phyloP scores from a whole-genome alignment of 345 rosid species.

The Lepidium didymum region DNA sequence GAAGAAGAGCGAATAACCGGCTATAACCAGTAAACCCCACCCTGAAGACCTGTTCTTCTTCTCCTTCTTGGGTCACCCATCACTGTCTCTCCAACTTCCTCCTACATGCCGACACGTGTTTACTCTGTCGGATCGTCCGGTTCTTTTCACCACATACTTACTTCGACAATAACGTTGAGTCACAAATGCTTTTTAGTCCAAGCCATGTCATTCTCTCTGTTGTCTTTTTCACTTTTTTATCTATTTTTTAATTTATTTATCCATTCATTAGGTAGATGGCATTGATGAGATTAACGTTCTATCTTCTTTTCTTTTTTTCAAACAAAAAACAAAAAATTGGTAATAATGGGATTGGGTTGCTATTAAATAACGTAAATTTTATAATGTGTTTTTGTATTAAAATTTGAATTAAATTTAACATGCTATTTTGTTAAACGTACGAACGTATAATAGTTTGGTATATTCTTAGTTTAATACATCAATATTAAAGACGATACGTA shows the following conservation, averaged over 20 bases:
- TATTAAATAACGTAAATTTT: no score
- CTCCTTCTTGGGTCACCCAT: conserved; percentile 31
- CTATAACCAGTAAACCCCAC: conserved; percentile 26
- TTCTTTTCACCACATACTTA: conserved; percentile 16
- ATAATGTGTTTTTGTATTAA: no score
- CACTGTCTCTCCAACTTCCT: conserved; percentile 23
- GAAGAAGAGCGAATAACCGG: conserved; percentile 28
- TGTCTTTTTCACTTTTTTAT: neutral
- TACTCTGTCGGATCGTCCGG: conserved; percentile 12
- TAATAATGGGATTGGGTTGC: no score
- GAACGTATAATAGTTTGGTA: no score
- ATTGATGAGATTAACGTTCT: no score
- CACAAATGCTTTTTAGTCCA: conserved; percentile 24
- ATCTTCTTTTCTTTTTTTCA: no score
- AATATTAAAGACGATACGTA: no score
- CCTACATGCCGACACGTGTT: conserved; percentile 16
- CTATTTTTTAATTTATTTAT: neutral
- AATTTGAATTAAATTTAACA: no score
- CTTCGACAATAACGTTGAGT: conserved; percentile 28
- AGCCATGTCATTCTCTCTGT: conserved; percentile 22
- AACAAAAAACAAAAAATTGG: no score
- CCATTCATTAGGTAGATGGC: no score
- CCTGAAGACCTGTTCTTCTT: conserved; percentile 38
- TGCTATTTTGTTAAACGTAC: no score
- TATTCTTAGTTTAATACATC: no score